These are phyloP conservation scores for Nyctanthes arbortristis DNA, from an alignment of 257 asterid genomes.

Conservation along the genomic window DNA sequence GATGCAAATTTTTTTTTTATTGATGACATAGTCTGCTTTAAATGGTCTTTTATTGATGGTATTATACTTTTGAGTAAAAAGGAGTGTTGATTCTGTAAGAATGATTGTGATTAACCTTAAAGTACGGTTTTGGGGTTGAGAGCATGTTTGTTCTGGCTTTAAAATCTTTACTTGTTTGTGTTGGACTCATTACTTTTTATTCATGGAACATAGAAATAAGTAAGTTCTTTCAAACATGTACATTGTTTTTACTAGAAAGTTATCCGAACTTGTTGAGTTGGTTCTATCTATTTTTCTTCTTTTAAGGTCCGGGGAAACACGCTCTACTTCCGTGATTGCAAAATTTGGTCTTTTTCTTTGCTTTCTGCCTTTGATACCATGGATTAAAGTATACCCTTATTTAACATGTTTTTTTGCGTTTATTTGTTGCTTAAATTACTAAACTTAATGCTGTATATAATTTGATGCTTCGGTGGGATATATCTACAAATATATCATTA, in stretches of 20 bases:
- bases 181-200: too few relatives aligned
- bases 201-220: neutral
- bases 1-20: too few relatives aligned
- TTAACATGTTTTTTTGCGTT: neutral
- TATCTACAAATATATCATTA: neutral
- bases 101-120: neutral
- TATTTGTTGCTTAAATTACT: neutral
- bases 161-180: too few relatives aligned
- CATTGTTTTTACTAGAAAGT: neutral
- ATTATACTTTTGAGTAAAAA: neutral
- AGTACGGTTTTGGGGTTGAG: neutral
- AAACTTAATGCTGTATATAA: neutral
- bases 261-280: too few relatives aligned
- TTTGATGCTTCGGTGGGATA: neutral
- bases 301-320: too few relatives aligned
- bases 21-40: neutral
- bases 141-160: neutral
- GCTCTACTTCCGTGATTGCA: too few relatives aligned
- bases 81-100: neutral
- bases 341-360: neutral
- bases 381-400: neutral
- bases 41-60: neutral
- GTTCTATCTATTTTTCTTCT: too few relatives aligned
- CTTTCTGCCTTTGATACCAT: neutral
- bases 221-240: neutral